Percentiles rank a stretch among this genome's conserved stretches.
phyloP scores from a whole-genome alignment of 2,329 filamentous ascomycete species.

The Arthrinium puccinioides region DNA sequence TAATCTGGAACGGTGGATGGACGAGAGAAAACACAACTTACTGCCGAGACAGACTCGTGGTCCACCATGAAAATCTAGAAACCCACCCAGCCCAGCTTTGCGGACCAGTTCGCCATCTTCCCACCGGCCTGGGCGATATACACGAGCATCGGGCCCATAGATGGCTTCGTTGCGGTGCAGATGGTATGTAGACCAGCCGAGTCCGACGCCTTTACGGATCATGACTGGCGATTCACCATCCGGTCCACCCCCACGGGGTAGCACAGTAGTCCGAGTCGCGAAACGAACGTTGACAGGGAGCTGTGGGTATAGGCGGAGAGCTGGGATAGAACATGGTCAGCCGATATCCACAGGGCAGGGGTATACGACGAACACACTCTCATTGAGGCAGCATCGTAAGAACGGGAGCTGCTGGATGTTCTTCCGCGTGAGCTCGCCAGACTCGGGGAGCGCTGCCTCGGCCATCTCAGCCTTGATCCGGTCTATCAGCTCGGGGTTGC shows the following conservation, averaged over 20 bases:
- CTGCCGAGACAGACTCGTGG: slow-evolving; percentile 11
- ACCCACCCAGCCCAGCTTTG: slow-evolving; percentile 6
- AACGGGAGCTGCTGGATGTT: slow-evolving; percentile 12
- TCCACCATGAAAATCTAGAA: slow-evolving; percentile 10
- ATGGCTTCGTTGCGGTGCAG: slow-evolving; percentile 12
- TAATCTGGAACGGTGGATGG: no score
- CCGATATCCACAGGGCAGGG: background rate
- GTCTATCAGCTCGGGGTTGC: slow-evolving; percentile 9
- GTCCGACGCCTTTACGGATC: slow-evolving; percentile 15
- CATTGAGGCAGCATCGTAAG: slow-evolving; percentile 12
- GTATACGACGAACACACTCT: slow-evolving; percentile 10
- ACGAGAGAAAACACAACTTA: slow-evolving; percentile 4
- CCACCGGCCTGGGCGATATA: slow-evolving; percentile 11
- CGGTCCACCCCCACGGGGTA: slow-evolving; percentile 21
- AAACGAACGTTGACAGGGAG: slow-evolving; percentile 9
- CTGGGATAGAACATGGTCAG: slow-evolving; percentile 1
- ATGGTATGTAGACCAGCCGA: slow-evolving; percentile 19
- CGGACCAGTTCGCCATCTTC: slow-evolving; percentile 7
- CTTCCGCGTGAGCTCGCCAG: slow-evolving; percentile 8
- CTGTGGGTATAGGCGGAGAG: slow-evolving; percentile 10
- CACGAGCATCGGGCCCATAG: slow-evolving; percentile 8
- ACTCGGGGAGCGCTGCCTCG: background rate
- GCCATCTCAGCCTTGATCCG: slow-evolving; percentile 9
- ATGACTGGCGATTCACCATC: slow-evolving; percentile 19
- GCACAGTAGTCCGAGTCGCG: slow-evolving; percentile 11